Conservation (phyloP, 2,329 filamentous ascomycete species). For the Hansfordia pulvinata region DNA sequence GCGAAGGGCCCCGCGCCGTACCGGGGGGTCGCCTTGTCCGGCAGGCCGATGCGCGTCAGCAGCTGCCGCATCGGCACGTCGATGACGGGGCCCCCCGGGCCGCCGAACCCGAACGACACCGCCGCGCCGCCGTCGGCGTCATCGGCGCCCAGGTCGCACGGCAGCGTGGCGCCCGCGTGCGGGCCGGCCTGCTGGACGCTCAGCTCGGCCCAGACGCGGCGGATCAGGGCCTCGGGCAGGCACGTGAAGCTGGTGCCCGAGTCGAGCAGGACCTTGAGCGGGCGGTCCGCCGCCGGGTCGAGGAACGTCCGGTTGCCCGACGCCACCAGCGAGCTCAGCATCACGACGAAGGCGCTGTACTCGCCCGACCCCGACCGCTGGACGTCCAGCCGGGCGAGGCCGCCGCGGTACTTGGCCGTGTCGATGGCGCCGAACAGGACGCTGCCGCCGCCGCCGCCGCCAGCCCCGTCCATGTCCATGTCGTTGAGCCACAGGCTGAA, state of each 20-base stretch:
- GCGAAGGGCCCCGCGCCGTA: slow-evolving; percentile 27
- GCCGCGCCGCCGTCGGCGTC: too few relatives aligned
- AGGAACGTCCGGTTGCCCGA: slow-evolving; percentile 34
- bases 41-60: slow-evolving; percentile 30
- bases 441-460: slow-evolving; percentile 51
- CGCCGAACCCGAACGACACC: slow-evolving; percentile 41
- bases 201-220: slow-evolving; percentile 37
- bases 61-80: slow-evolving; percentile 41
- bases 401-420: slow-evolving; percentile 55
- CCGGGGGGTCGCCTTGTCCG: slow-evolving; percentile 12
- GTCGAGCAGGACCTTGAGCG: slow-evolving; percentile 54
- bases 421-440: slow-evolving; percentile 76
- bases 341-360: slow-evolving; percentile 33
- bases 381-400: slow-evolving; percentile 47
- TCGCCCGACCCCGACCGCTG: slow-evolving; percentile 24
- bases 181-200: slow-evolving; percentile 31
- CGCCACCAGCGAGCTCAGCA: slow-evolving; percentile 32
- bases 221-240: slow-evolving; percentile 46
- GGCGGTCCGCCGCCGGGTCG: slow-evolving; percentile 24
- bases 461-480: too few relatives aligned
- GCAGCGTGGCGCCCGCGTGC: slow-evolving; percentile 27
- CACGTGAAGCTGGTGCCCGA: slow-evolving; percentile 64
- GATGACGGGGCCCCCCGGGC: slow-evolving; percentile 31
- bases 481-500: slow-evolving; percentile 61
- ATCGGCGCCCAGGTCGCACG: slow-evolving; percentile 36